These are phyloP conservation scores for Cardamine resedifolia DNA, from an alignment of 345 rosid genomes.

Conservation along the genomic window DNA sequence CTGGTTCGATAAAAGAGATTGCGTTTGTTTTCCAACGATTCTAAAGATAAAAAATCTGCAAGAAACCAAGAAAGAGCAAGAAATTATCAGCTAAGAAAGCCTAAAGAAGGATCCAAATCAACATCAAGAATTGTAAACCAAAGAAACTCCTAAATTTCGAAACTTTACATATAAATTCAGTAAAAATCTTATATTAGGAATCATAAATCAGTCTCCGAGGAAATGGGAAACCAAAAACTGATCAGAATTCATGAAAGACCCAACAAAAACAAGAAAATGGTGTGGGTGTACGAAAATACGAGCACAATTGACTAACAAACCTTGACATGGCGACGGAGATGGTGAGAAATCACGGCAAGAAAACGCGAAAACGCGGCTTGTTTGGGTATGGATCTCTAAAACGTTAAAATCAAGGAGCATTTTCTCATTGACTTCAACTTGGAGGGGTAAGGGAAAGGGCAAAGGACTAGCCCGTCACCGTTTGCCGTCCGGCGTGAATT, in stretches of 20 bases:
- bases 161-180: conserved; percentile 11
- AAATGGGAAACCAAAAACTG: conserved; percentile 24
- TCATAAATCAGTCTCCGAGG: conserved; percentile 23
- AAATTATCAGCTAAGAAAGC: neutral
- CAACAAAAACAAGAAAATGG: neutral
- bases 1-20: conserved; percentile 16
- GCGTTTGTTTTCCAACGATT: conserved; percentile 24
- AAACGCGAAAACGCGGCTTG: conserved; percentile 15
- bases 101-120: conserved; percentile 14
- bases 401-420: conserved; percentile 26
- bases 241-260: neutral
- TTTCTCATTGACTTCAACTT: conserved; percentile 37
- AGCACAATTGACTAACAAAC: conserved; percentile 12
- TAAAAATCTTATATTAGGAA: neutral
- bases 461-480: neutral
- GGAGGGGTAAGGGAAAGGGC: neutral
- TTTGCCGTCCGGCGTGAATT: conserved; percentile 18
- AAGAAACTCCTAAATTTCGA: neutral
- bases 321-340: conserved; percentile 35
- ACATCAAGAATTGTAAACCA: neutral
- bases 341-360: conserved; percentile 16
- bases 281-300: neutral
- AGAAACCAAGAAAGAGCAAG: neutral
- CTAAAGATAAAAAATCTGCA: conserved; percentile 26
- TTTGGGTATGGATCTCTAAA: conserved; percentile 28